Conservation (phyloP, 208 protist species). For the Leptomonas pyrrhocoris region DNA sequence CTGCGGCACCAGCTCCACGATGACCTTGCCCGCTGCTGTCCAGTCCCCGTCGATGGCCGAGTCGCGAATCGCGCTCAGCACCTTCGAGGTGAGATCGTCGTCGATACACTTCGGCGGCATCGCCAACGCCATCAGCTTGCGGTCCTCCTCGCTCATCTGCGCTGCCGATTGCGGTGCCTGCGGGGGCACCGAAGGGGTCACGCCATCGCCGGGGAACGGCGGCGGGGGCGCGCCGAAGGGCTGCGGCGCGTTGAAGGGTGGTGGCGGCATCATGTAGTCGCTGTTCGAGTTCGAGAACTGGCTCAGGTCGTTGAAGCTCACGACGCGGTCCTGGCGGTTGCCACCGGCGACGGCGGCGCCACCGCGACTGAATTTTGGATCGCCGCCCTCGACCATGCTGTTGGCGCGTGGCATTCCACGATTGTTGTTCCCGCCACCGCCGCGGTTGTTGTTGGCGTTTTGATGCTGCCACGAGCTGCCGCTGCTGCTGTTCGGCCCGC, state of each 20-base stretch:
- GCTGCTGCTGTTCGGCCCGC: constrained; percentile 14
- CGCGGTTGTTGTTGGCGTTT: constrained; percentile 18
- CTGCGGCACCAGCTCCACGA: constrained; percentile 47
- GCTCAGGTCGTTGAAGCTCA: constrained; percentile 53
- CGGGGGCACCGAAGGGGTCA: constrained; percentile 13
- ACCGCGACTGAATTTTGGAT: constrained; percentile 31
- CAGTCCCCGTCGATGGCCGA: constrained; percentile 60
- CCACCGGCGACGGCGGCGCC: constrained; percentile 18
- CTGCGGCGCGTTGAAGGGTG: constrained; percentile 27
- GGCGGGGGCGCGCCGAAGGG: constrained; percentile 27
- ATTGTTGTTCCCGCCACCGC: constrained; percentile 24
- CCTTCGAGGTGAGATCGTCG: constrained; percentile 46
- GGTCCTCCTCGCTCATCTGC: constrained; percentile 62
- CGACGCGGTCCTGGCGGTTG: constrained; percentile 40
- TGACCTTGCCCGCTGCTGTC: constrained; percentile 34
- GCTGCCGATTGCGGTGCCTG: constrained; percentile 5
- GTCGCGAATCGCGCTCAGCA: constrained; percentile 69
- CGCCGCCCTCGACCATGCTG: constrained; percentile 35
- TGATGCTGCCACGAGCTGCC: constrained; percentile 29
- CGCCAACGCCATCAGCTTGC: constrained; percentile 67
- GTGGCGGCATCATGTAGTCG: constrained; percentile 33
- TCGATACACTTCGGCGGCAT: constrained; percentile 67
- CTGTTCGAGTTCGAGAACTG: constrained; percentile 29
- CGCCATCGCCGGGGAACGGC: constrained; percentile 22
- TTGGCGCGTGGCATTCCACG: constrained; percentile 34